phyloP scores from a whole-genome alignment of 2,329 filamentous ascomycete genomes.

The Calonectria naviculata region DNA sequence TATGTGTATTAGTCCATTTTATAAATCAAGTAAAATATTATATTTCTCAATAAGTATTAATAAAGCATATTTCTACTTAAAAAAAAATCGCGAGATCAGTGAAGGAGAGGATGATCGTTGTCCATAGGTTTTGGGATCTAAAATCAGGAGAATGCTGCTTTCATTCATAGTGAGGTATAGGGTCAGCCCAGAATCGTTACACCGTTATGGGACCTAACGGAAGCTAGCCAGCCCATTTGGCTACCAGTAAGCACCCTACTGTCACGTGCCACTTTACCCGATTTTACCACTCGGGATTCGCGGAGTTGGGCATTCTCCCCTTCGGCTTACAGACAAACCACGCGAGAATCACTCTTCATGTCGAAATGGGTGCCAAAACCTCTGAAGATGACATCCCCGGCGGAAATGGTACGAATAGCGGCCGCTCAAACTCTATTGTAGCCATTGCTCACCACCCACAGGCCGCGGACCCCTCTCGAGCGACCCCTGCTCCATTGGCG shows the following conservation, averaged over 20 bases:
- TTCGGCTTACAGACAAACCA: background rate
- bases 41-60: too few species aligned
- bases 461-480: slow-evolving; percentile 32
- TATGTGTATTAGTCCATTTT: too few species aligned
- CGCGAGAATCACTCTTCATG: slow-evolving; percentile 35
- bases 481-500: slow-evolving; percentile 42
- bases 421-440: background rate
- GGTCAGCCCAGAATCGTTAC: too few species aligned
- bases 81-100: too few species aligned
- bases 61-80: too few species aligned
- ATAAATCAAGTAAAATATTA: too few species aligned
- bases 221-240: too few species aligned
- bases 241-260: background rate
- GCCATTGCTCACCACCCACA: slow-evolving; percentile 20
- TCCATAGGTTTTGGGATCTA: too few species aligned
- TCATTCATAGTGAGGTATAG: too few species aligned
- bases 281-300: background rate
- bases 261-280: background rate
- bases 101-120: too few species aligned
- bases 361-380: slow-evolving; percentile 54
- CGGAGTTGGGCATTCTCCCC: background rate
- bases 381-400: slow-evolving; percentile 48
- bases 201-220: too few species aligned
- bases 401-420: slow-evolving; percentile 43
- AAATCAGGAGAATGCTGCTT: too few species aligned